Percentiles rank a stretch among this genome's conserved stretches.
Evolutionary conservation across 805 yeast species (phyloP).

Genomic region (Kodamaea hsintzibuensis): DNA sequence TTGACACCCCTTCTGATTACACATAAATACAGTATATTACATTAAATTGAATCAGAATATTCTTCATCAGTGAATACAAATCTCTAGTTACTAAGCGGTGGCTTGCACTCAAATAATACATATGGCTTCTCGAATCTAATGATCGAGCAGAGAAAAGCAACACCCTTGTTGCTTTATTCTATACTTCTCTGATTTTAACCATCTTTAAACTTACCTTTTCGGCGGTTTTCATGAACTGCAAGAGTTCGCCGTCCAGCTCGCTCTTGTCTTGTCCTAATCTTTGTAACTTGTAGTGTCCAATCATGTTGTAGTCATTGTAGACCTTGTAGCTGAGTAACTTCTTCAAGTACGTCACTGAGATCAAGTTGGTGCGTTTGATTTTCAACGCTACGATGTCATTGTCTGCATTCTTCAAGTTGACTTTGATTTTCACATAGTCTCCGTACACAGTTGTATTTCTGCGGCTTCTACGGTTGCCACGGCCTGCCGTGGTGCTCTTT

Average conservation of each 20-base stretch:
- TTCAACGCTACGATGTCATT: conserved; percentile 31
- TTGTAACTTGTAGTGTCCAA: conserved; percentile 27
- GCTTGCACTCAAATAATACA: background rate
- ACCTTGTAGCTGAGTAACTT: conserved; percentile 29
- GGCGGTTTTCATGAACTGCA: conserved; percentile 19
- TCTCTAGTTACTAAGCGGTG: background rate
- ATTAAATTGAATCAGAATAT: background rate
- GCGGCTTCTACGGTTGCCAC: conserved; percentile 1
- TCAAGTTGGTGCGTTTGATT: conserved; percentile 23
- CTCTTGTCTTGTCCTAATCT: conserved; percentile 12
- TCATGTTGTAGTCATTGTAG: conserved; percentile 30
- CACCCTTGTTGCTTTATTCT: background rate
- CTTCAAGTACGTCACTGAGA: conserved; percentile 27
- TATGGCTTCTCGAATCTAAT: background rate
- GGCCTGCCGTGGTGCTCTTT: background rate
- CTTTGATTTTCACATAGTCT: conserved; percentile 27
- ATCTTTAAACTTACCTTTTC: conserved; percentile 27
- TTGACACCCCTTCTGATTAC: background rate
- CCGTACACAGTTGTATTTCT: conserved; percentile 2
- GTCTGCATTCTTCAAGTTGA: conserved; percentile 26
- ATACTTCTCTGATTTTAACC: background rate
- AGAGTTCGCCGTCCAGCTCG: conserved; percentile 14
- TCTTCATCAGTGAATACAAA: background rate
- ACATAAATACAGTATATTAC: background rate
- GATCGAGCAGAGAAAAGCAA: background rate